phyloP scores from a whole-genome alignment of 768 basidiomycete genomes.

The Collybia nuda region DNA sequence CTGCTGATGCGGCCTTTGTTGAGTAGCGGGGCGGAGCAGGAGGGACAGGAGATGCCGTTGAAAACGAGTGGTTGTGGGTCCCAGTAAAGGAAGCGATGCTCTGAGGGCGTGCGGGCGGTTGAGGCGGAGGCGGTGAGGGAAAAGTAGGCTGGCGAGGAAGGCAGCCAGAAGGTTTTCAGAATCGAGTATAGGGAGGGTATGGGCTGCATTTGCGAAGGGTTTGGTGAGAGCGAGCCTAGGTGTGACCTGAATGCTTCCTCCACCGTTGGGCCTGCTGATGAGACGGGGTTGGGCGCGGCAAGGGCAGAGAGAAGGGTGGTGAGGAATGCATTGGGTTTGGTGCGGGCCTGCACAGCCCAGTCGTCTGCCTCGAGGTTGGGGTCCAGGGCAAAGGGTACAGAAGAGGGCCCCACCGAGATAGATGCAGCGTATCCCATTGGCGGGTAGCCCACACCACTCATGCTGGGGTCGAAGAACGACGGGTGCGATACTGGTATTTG shows the following conservation, averaged over 20 bases:
- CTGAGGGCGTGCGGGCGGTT: constrained; percentile 64
- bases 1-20: constrained; percentile 74
- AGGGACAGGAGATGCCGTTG: constrained; percentile 77
- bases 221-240: constrained; percentile 60
- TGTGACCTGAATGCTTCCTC: constrained; percentile 83
- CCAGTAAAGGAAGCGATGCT: constrained; percentile 85
- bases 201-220: constrained; percentile 42
- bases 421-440: background rate
- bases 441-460: constrained; percentile 7
- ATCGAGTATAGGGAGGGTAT: constrained; percentile 76
- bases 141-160: constrained; percentile 75
- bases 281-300: constrained; percentile 61
- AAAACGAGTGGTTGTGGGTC: constrained; percentile 82
- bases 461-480: background rate
- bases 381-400: constrained; percentile 37
- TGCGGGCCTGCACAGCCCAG: constrained; percentile 61
- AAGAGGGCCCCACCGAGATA: background rate
- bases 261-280: constrained; percentile 59
- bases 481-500: background rate
- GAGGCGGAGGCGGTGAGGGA: constrained; percentile 73
- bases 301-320: constrained; percentile 56
- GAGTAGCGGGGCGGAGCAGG: constrained; percentile 54
- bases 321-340: constrained; percentile 58
- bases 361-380: constrained; percentile 56
- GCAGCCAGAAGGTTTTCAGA: constrained; percentile 83